phyloP scores from a whole-genome alignment of 495 filamentous ascomycete genomes.

The Hypoxylon lienhwacheense region DNA sequence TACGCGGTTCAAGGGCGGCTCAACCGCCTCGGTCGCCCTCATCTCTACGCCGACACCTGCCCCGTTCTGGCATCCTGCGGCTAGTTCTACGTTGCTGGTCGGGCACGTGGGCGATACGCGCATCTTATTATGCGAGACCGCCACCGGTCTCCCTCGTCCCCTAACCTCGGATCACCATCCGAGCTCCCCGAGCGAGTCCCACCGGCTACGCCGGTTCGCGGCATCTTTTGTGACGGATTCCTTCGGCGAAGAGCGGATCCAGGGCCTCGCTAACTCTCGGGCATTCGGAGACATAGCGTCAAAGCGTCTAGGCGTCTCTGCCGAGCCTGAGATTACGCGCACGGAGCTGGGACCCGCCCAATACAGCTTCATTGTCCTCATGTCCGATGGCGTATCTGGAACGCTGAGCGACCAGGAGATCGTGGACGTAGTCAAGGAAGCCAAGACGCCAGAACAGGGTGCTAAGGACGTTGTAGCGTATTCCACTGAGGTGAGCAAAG shows the following conservation, averaged over 20 bases:
- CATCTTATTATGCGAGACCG: constrained; percentile 80
- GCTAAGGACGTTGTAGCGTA: constrained; percentile 77
- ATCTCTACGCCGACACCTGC: constrained; percentile 88
- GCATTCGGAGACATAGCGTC: constrained; percentile 88
- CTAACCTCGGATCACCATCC: constrained; percentile 90
- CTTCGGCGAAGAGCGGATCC: constrained; percentile 95
- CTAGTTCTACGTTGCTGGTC: constrained; percentile 78
- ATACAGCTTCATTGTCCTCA: constrained; percentile 83
- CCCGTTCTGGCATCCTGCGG: constrained; percentile 91
- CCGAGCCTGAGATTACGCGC: constrained; percentile 82
- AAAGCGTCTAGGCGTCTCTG: constrained; percentile 90
- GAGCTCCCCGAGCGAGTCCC: constrained; percentile 77
- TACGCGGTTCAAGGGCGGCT: constrained; percentile 86
- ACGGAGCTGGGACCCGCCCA: constrained; percentile 77
- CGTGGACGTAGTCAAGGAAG: constrained; percentile 93
- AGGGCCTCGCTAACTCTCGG: constrained; percentile 89
- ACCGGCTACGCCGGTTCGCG: constrained; percentile 80
- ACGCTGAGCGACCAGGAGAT: constrained; percentile 88
- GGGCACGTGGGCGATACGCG: constrained; percentile 94
- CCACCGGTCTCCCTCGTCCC: constrained; percentile 73
- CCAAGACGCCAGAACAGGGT: constrained; percentile 83
- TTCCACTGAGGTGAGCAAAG: constrained; percentile 77
- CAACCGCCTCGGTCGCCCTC: constrained; percentile 83
- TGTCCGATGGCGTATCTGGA: constrained; percentile 85
- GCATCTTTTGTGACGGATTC: constrained; percentile 89